phyloP scores from a whole-genome alignment of 2,329 filamentous ascomycete genomes.

The Chaetomiaceae sp. region DNA sequence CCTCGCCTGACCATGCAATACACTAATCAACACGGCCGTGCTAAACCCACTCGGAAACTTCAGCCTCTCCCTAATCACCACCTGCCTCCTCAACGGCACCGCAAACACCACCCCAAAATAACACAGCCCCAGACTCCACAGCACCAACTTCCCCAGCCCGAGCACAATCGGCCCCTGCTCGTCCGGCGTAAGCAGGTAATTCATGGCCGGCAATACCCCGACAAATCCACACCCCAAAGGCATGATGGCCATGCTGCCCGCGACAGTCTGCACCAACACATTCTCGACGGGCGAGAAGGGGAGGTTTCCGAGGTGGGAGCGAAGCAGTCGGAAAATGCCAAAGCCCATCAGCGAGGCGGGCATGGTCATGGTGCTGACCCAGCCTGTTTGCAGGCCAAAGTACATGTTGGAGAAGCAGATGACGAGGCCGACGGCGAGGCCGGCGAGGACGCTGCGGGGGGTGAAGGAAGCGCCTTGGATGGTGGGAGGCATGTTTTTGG shows the following conservation, averaged over 20 bases:
- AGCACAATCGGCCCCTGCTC: conserved; percentile 75
- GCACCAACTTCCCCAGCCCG: conserved; percentile 69
- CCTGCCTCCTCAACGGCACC: conserved; percentile 78
- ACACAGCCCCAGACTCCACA: conserved; percentile 90
- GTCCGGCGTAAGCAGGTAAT: conserved; percentile 71
- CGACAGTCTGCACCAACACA: conserved; percentile 92
- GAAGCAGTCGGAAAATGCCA: conserved; percentile 80
- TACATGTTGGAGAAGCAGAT: conserved; percentile 98
- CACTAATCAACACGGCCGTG: conserved; percentile 86
- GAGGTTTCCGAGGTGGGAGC: conserved; percentile 60
- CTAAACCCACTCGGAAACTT: conserved; percentile 95
- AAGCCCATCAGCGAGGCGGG: conserved; percentile 91
- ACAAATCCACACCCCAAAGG: conserved; percentile 93
- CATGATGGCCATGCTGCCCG: conserved; percentile 94
- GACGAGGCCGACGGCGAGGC: conserved; percentile 77
- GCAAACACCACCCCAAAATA: conserved; percentile 98
- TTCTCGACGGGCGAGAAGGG: conserved; percentile 96
- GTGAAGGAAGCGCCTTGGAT: conserved; percentile 70
- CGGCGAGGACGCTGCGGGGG: conserved; percentile 70
- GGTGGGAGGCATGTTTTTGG: background rate
- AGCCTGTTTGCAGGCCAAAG: conserved; percentile 75
- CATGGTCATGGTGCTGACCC: conserved; percentile 85
- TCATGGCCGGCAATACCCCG: conserved; percentile 82
- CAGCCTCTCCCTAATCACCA: conserved; percentile 86
- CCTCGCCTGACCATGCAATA: conserved; percentile 66